Percentiles rank a stretch among this genome's conserved stretches.
These are phyloP conservation scores for Herpetomonas muscarum DNA, from an alignment of 208 protist genomes.

Conservation along the genomic window DNA sequence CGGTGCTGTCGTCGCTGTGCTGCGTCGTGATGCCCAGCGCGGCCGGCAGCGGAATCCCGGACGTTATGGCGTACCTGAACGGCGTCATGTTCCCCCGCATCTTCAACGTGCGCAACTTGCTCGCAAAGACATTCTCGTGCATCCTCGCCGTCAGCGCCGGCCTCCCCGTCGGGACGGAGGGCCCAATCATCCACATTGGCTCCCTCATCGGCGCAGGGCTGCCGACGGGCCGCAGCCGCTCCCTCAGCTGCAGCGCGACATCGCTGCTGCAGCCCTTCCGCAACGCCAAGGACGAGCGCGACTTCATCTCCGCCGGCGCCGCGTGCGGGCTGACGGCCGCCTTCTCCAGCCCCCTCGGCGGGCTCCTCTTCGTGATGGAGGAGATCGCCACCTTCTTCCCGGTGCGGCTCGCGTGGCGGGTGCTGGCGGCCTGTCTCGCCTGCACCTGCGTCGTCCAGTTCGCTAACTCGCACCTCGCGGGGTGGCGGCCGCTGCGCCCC, in stretches of 20 bases:
- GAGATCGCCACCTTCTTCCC: constrained; percentile 85
- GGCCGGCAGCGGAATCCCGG: constrained; percentile 73
- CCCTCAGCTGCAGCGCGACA: constrained; percentile 45
- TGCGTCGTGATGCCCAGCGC: constrained; percentile 72
- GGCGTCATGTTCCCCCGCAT: constrained; percentile 82
- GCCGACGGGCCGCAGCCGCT: constrained; percentile 65
- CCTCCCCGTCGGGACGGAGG: constrained; percentile 85
- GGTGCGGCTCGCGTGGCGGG: constrained; percentile 69
- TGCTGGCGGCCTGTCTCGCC: constrained; percentile 79
- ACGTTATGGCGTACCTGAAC: constrained; percentile 88
- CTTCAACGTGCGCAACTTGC: constrained; percentile 74
- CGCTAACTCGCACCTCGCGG: constrained; percentile 49
- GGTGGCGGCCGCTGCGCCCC: constrained; percentile 28
- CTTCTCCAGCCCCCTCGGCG: constrained; percentile 89
- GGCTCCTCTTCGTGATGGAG: constrained; percentile 89
- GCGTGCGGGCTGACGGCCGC: constrained; percentile 88
- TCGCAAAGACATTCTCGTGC: constrained; percentile 76
- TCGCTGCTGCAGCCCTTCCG: constrained; percentile 54
- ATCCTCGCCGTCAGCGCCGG: constrained; percentile 70
- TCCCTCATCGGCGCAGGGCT: constrained; percentile 82
- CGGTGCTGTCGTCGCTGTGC: constrained; percentile 57
- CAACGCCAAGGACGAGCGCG: constrained; percentile 75
- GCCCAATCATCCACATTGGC: constrained; percentile 93
- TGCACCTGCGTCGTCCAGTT: constrained; percentile 75
- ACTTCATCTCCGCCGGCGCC: constrained; percentile 87